These are phyloP conservation scores for Phytopythium helicoides DNA, from an alignment of 352 stramenopile species.

Conservation along the genomic window DNA sequence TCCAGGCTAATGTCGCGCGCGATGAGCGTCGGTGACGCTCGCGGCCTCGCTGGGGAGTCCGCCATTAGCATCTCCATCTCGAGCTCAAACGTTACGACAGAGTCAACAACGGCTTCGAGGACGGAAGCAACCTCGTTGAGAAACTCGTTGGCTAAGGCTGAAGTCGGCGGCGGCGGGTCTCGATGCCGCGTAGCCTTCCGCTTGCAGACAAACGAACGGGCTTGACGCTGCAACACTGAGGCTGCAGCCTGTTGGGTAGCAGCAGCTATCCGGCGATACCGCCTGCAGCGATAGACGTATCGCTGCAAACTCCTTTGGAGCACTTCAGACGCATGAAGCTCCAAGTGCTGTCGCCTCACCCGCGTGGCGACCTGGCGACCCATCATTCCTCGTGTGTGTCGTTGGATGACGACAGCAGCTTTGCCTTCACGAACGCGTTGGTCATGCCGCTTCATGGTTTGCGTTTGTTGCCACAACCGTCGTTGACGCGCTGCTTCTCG, in stretches of 20 bases:
- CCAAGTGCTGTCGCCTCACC: conserved; percentile 10
- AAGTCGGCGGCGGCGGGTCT: conserved; percentile 3
- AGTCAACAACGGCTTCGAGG: neutral
- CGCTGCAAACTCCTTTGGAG: conserved; percentile 34
- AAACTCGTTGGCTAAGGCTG: conserved; percentile 12
- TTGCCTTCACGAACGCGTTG: conserved; percentile 33
- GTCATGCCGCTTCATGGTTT: conserved; percentile 42
- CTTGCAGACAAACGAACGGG: conserved; percentile 18
- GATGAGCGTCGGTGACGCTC: neutral
- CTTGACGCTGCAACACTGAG: conserved; percentile 43
- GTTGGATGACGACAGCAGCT: conserved; percentile 43
- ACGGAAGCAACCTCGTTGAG: neutral
- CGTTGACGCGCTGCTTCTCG: conserved; percentile 42
- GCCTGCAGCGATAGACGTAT: conserved; percentile 17
- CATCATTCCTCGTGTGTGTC: conserved; percentile 31
- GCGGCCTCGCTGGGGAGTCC: neutral
- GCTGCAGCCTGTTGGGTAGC: conserved; percentile 36
- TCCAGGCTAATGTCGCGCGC: conserved; percentile 49
- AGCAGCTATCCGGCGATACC: conserved; percentile 19
- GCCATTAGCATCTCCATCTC: conserved; percentile 12
- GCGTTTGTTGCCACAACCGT: conserved; percentile 44
- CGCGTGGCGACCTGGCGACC: conserved; percentile 13
- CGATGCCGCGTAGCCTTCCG: neutral
- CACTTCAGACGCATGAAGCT: conserved; percentile 25
- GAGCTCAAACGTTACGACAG: neutral